Evolutionary conservation across 2,329 filamentous ascomycete species (phyloP).

Genomic region (Mycosphaerella arachidis): DNA sequence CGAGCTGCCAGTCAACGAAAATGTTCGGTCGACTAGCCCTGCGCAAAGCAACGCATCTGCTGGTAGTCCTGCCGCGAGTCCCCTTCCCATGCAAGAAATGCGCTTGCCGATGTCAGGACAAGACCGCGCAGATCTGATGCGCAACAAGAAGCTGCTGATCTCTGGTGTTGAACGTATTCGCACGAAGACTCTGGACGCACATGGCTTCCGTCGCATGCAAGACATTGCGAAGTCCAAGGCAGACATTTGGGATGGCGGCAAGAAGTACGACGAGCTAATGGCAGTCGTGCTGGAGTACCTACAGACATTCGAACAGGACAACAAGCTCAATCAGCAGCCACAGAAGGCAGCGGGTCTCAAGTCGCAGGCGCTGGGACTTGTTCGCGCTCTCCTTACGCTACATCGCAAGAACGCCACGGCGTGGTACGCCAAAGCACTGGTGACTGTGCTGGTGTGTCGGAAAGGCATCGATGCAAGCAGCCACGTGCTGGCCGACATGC

Average conservation of each 20-base stretch:
- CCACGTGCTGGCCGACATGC: slow-evolving; percentile 69
- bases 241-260: slow-evolving; percentile 60
- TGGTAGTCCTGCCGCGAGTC: slow-evolving; percentile 29
- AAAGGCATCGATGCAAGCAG: slow-evolving; percentile 58
- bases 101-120: slow-evolving; percentile 26
- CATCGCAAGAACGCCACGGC: slow-evolving; percentile 62
- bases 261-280: slow-evolving; percentile 65
- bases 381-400: slow-evolving; percentile 67
- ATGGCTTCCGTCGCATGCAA: slow-evolving; percentile 75
- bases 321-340: slow-evolving; percentile 36
- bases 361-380: slow-evolving; percentile 66
- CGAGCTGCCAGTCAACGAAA: slow-evolving; percentile 49
- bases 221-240: slow-evolving; percentile 64
- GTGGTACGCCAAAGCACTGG: slow-evolving; percentile 64
- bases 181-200: slow-evolving; percentile 68
- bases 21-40: slow-evolving; percentile 30
- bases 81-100: slow-evolving; percentile 18
- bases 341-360: slow-evolving; percentile 56
- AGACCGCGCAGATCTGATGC: slow-evolving; percentile 40
- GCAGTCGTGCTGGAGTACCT: slow-evolving; percentile 67
- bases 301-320: slow-evolving; percentile 45
- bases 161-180: slow-evolving; percentile 72
- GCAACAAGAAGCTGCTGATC: slow-evolving; percentile 57
- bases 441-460: slow-evolving; percentile 62
- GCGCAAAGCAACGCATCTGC: slow-evolving; percentile 27